phyloP scores from a whole-genome alignment of 2,329 filamentous ascomycete genomes.

The Microdochium bolleyi region DNA sequence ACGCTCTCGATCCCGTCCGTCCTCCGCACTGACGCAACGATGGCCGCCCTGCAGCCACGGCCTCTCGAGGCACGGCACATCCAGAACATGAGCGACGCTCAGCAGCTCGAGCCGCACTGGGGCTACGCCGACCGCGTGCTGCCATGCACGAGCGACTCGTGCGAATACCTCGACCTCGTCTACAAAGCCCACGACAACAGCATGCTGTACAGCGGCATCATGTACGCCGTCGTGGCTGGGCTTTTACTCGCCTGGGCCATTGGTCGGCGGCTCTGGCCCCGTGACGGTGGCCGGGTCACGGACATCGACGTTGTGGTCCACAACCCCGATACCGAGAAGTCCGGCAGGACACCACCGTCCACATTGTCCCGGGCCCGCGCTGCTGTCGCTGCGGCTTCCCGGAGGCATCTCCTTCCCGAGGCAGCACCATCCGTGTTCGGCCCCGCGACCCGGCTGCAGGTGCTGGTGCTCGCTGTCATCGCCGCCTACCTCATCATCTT shows the following conservation, averaged over 20 bases:
- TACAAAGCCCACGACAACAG: conserved; percentile 38
- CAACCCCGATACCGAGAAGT: conserved; percentile 8
- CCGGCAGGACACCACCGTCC: conserved; percentile 4
- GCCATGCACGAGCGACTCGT: conserved; percentile 52
- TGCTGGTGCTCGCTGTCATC: conserved; percentile 51
- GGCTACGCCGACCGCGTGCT: conserved; percentile 44
- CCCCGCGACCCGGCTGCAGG: conserved; percentile 59
- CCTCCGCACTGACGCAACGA: too few relatives aligned
- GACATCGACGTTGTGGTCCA: conserved; percentile 13
- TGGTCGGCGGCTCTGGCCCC: conserved; percentile 17
- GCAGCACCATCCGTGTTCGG: conserved; percentile 53
- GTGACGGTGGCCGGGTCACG: conserved; percentile 9
- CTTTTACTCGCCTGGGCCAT: conserved; percentile 35
- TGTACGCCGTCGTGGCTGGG: conserved; percentile 37
- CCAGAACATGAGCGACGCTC: conserved; percentile 32
- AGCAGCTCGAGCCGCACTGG: conserved; percentile 39
- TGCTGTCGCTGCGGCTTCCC: conserved; percentile 29
- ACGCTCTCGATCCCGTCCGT: too few relatives aligned
- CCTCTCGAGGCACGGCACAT: conserved; percentile 27
- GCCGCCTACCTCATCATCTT: conserved; percentile 58
- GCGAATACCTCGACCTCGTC: conserved; percentile 47
- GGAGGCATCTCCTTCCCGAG: conserved; percentile 54
- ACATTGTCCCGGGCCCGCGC: conserved; percentile 17
- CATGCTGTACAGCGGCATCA: conserved; percentile 41
- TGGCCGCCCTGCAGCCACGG: conserved; percentile 10